phyloP scores from a whole-genome alignment of 345 rosid genomes.

The Durio zibethinus region DNA sequence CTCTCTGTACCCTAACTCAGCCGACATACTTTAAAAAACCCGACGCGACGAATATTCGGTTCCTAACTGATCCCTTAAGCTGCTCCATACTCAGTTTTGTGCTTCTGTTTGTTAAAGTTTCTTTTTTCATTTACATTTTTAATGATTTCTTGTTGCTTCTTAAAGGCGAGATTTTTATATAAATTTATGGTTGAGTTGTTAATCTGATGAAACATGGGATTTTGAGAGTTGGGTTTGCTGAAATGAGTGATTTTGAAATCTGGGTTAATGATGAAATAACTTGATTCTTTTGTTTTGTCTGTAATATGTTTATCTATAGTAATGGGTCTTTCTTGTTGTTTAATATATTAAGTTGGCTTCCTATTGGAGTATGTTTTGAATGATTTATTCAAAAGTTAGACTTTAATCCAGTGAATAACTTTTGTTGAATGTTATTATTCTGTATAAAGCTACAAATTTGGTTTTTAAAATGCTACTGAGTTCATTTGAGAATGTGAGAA shows the following conservation, averaged over 20 bases:
- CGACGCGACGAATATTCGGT: background rate
- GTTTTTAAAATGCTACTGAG: background rate
- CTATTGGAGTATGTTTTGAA: background rate
- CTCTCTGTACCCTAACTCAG: conserved; percentile 5
- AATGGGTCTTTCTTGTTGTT: background rate
- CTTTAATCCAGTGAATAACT: background rate
- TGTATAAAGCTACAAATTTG: background rate
- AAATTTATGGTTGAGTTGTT: background rate
- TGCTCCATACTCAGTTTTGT: background rate
- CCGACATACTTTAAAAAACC: background rate
- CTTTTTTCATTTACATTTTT: background rate
- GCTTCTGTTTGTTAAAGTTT: background rate
- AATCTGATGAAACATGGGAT: background rate
- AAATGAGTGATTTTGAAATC: background rate
- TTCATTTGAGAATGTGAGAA: background rate
- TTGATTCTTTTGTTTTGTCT: background rate
- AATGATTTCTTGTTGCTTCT: background rate
- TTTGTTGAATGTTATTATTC: background rate
- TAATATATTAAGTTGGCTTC: background rate
- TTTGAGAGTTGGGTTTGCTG: background rate
- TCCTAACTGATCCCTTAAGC: background rate
- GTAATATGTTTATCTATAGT: background rate
- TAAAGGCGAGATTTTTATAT: too few relatives aligned
- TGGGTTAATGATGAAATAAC: background rate
- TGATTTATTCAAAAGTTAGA: background rate